These are phyloP conservation scores for Monosporascus sp. DNA, from an alignment of 2,329 filamentous ascomycete genomes.

Conservation along the genomic window DNA sequence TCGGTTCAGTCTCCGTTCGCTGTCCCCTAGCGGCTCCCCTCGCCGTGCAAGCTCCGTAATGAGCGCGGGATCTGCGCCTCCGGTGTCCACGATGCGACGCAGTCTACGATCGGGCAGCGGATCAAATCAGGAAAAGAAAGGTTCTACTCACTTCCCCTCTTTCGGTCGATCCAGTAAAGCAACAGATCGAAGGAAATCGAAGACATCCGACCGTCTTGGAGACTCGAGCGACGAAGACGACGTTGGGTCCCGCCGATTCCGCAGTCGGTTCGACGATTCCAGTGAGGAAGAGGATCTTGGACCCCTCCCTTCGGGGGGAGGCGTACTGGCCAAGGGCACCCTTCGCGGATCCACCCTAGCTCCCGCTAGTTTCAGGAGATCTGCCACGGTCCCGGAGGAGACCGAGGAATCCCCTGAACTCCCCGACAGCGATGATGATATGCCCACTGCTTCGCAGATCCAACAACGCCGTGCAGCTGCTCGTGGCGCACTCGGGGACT, in stretches of 20 bases:
- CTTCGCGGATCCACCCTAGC: conserved; percentile 24
- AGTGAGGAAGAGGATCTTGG: conserved; percentile 57
- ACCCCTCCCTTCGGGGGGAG: conserved; percentile 24
- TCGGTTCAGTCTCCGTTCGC: conserved; percentile 64
- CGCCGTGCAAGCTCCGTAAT: conserved; percentile 40
- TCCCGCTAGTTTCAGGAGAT: conserved; percentile 45
- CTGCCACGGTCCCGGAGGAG: conserved; percentile 51
- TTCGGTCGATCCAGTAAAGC: conserved; percentile 37
- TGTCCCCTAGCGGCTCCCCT: conserved; percentile 59
- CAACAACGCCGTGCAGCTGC: conserved; percentile 14
- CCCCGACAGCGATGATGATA: conserved; percentile 49
- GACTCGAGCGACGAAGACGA: conserved; percentile 60
- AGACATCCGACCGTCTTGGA: conserved; percentile 43
- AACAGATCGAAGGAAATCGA: conserved; percentile 14
- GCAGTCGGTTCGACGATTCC: conserved; percentile 64
- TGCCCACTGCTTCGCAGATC: conserved; percentile 21
- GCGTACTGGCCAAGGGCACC: conserved; percentile 22
- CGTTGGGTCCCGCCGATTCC: conserved; percentile 32
- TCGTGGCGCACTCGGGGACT: conserved; percentile 8
- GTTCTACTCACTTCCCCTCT: conserved; percentile 33
- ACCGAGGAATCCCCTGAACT: conserved; percentile 50
- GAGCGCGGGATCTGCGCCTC: conserved; percentile 33
- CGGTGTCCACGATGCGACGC: conserved; percentile 36
- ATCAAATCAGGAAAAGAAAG: conserved; percentile 29
- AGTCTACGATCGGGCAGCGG: conserved; percentile 37